These are phyloP conservation scores for Actinomortierella wolfii DNA, from an alignment of 371 early-diverging fungal species.

Conservation along the genomic window DNA sequence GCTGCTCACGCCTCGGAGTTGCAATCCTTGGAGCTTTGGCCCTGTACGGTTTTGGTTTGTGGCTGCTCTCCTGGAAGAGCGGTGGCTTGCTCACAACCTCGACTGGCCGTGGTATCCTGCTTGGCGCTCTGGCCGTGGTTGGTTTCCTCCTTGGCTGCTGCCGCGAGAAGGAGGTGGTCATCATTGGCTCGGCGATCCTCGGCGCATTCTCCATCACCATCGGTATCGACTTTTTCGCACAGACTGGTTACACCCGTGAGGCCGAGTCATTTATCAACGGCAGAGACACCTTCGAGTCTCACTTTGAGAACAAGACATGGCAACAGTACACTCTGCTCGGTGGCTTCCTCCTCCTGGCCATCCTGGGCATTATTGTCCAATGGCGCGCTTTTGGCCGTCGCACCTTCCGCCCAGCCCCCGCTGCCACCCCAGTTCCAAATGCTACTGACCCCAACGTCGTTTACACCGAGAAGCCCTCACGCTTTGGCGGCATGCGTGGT, in stretches of 20 bases:
- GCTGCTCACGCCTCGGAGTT: conserved; percentile 51
- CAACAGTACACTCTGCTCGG: conserved; percentile 19
- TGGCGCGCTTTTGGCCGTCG: conserved; percentile 24
- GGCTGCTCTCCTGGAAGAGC: conserved; percentile 64
- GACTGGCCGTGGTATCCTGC: conserved; percentile 67
- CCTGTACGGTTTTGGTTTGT: conserved; percentile 56
- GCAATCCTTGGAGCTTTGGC: conserved; percentile 70
- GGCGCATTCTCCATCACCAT: conserved; percentile 74
- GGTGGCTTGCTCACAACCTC: conserved; percentile 57
- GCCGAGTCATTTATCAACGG: conserved; percentile 39
- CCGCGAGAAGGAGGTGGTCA: conserved; percentile 60
- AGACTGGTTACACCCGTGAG: conserved; percentile 67
- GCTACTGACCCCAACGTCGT: conserved; percentile 2
- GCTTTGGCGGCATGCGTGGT: conserved; percentile 6
- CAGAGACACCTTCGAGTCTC: conserved; percentile 16
- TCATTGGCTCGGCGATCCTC: conserved; percentile 65
- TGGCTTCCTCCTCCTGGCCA: conserved; percentile 13
- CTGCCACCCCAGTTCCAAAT: background rate
- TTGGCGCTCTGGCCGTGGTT: conserved; percentile 58
- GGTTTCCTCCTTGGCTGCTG: conserved; percentile 60
- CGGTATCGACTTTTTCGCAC: conserved; percentile 76
- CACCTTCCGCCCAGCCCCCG: conserved; percentile 13
- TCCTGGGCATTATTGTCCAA: conserved; percentile 26
- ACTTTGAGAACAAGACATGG: conserved; percentile 5
- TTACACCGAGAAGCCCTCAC: conserved; percentile 22